A percentile compares a stretch with the other conserved stretches of the same genome.
Conservation (phyloP, 2,329 filamentous ascomycete genomes). For the Fusarium nematophilum region DNA sequence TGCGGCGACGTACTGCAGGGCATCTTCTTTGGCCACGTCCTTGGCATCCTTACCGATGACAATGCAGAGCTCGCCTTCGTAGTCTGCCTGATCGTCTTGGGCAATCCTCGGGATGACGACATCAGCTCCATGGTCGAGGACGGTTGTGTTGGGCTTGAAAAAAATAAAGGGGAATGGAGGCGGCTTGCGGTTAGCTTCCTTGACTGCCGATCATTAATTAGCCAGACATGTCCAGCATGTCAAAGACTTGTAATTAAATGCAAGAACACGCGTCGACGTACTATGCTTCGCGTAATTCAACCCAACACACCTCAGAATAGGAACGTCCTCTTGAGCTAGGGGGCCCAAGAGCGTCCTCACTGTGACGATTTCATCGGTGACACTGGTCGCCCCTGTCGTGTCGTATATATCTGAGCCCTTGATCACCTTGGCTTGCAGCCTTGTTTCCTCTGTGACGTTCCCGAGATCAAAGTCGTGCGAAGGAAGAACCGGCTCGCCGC, state of each 20-base stretch:
- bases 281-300: conserved; percentile 70
- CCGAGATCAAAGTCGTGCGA: conserved; percentile 57
- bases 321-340: conserved; percentile 61
- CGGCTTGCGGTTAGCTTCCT: conserved; percentile 61
- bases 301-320: conserved; percentile 68
- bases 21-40: conserved; percentile 57
- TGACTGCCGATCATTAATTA: conserved; percentile 50
- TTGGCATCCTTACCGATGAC: conserved; percentile 63
- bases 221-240: not conserved
- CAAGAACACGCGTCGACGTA: conserved; percentile 30
- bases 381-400: conserved; percentile 55
- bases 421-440: conserved; percentile 64
- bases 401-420: conserved; percentile 62
- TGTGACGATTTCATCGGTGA: conserved; percentile 64
- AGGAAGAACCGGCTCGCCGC: conserved; percentile 64
- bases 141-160: conserved; percentile 57
- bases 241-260: not conserved
- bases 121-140: conserved; percentile 49
- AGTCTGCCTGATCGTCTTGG: conserved; percentile 61
- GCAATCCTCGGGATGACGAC: conserved; percentile 61
- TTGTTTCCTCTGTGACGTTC: conserved; percentile 56
- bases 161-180: conserved; percentile 63
- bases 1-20: conserved; percentile 61
- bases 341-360: conserved; percentile 67
- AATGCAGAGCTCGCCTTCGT: conserved; percentile 59